phyloP scores from a whole-genome alignment of 345 rosid species.

The Alliaria petiolata region DNA sequence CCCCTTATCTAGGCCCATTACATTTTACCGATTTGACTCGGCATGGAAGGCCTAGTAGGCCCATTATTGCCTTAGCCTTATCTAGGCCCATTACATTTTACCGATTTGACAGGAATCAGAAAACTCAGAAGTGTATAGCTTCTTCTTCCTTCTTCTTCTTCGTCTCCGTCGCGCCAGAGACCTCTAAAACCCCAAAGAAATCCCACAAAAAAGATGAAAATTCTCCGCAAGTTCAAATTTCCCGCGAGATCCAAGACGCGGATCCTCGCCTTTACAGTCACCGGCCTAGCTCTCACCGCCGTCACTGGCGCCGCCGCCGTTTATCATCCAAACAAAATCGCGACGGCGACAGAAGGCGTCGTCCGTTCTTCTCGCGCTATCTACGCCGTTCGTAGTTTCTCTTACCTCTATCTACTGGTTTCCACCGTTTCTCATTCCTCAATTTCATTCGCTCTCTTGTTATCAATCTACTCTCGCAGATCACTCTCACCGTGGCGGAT shows the following conservation, averaged over 20 bases:
- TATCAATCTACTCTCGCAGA: constrained; percentile 42
- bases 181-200: not conserved
- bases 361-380: constrained; percentile 62
- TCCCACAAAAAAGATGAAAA: constrained; percentile 4
- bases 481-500: constrained; percentile 56
- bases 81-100: not conserved
- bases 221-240: constrained; percentile 33
- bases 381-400: constrained; percentile 35
- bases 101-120: not conserved
- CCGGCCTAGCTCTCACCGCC: constrained; percentile 41
- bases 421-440: not conserved
- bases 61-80: too few species aligned
- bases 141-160: constrained; percentile 8
- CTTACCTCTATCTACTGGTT: not conserved
- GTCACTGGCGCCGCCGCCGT: constrained; percentile 8
- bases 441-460: not conserved
- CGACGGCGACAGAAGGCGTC: constrained; percentile 37
- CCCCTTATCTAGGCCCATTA: too few species aligned
- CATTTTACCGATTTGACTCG: too few species aligned
- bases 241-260: constrained; percentile 37
- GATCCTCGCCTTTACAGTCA: constrained; percentile 32
- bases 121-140: not conserved
- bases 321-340: constrained; percentile 23
- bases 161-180: not conserved
- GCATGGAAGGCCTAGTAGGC: too few species aligned